Base-by-base conservation (phyloP, 768 basidiomycete species). In the Rhizopogon vesiculosus region DNA sequence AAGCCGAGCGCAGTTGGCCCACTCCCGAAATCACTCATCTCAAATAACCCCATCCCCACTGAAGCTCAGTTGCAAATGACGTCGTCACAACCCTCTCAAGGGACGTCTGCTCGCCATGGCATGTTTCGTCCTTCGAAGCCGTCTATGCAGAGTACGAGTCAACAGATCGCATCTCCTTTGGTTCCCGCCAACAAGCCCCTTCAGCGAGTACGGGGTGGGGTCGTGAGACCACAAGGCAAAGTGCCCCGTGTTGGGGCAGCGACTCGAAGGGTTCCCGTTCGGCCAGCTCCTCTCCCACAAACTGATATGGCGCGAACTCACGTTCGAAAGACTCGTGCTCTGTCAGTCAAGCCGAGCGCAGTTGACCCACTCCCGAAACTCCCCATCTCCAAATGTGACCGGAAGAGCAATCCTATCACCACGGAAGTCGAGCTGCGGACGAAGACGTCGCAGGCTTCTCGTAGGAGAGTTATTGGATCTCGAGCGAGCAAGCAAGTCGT, bases 231-330 rank as follows among this genome's bases (percentile, higher is more conserved):
- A 25, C 25, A 25, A 2, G 3, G 25, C 25, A 31, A 35, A 38
- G 39, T 42, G 7, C 18, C 55, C 3, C 60, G 50, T 28, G 44
- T 54, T 19, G 44, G 18, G n/a, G 51, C 55, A 41, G 68, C 69
- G 22, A 69, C 69, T 7, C 61, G 67, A 53, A 71, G 69, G 49
- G 52, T 70, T 46, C 71, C 67, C 8, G 63, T 72, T 52, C 69
- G 65, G n/a, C 5, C 62, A 22, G 25, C 25, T 25, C 13, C 46
- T 22, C 15, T 22, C 19, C 13, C 18, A 48, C 31, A 33, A 19
- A 35, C 33, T 19, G 33, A 48, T 18, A 33, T 19, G 19, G 15
- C 19, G 4, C 46, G 12, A 3, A 9, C 31, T 31, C 29, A 7
- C 12, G 13, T 35, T 4, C 19, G 13, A 7, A 48, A 35, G 31